Conservation (phyloP, 2,329 filamentous ascomycete species). For the Fusarium odoratissimum region DNA sequence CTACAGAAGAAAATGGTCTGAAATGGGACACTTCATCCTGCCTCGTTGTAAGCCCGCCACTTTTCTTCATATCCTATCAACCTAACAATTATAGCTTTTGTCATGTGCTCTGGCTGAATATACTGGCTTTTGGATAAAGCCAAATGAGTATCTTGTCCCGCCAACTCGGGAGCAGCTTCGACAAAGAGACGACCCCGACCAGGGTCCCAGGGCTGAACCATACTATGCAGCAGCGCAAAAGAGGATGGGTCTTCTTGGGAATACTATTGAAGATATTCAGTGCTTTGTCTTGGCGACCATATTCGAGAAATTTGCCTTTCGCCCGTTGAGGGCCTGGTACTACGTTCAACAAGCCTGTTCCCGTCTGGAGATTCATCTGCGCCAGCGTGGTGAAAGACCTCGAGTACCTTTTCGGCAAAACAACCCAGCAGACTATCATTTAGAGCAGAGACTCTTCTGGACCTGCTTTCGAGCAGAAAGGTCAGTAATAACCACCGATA, state of each 20-base stretch:
- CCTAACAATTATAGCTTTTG: neutral
- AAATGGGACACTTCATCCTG: conserved; percentile 38
- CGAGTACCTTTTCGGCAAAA: neutral
- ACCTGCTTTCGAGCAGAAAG: conserved; percentile 39
- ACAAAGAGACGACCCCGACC: neutral
- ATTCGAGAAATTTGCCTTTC: conserved; percentile 37
- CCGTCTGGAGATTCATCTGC: conserved; percentile 15
- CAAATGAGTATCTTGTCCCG: neutral
- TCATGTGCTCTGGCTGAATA: conserved; percentile 17
- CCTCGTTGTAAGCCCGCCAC: conserved; percentile 26
- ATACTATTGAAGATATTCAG: conserved; percentile 41
- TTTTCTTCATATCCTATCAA: neutral
- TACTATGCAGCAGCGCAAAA: conserved; percentile 41
- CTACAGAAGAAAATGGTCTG: conserved; percentile 32
- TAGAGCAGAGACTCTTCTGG: conserved; percentile 41
- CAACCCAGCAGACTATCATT: conserved; percentile 9
- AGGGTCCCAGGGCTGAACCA: conserved; percentile 15
- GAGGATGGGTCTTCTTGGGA: conserved; percentile 37
- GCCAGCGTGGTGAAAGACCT: neutral
- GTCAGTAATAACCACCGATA: neutral
- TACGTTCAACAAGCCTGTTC: conserved; percentile 37
- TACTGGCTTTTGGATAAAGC: neutral
- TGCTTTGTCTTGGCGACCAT: conserved; percentile 41
- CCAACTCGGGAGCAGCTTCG: conserved; percentile 2
- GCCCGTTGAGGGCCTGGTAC: conserved; percentile 39